Percentiles rank a stretch among this genome's conserved stretches.
phyloP scores from a whole-genome alignment of 164 flowering plant species.

The Berberis thunbergii region DNA sequence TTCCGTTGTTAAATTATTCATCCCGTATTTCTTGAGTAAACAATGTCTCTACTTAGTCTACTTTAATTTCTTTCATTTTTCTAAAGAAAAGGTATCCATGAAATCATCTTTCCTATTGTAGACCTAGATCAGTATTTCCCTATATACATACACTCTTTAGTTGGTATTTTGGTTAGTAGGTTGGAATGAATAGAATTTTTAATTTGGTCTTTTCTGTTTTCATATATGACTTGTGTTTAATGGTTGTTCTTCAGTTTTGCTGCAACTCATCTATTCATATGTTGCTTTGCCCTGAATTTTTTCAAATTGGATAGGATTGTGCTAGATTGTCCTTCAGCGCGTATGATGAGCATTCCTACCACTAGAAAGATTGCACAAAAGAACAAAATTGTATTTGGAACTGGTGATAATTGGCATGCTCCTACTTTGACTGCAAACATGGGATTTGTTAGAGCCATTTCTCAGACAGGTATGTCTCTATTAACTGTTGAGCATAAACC shows the following conservation, averaged over 20 bases:
- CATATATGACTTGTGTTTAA: not conserved
- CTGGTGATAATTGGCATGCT: slow-evolving; percentile 75
- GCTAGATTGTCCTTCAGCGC: slow-evolving; percentile 63
- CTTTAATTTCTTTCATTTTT: no score
- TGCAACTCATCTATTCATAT: not conserved
- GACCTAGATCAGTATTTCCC: no score
- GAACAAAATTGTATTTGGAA: slow-evolving; percentile 79
- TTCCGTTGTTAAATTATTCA: not conserved
- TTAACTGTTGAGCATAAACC: slow-evolving; percentile 71
- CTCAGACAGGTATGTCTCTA: slow-evolving; percentile 90
- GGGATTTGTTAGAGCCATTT: slow-evolving; percentile 84
- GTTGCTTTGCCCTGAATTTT: not conserved
- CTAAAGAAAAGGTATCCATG: no score
- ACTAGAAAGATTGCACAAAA: slow-evolving; percentile 83
- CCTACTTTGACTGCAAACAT: slow-evolving; percentile 86
- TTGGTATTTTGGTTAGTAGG: no score
- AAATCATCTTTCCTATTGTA: no score
- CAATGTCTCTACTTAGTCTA: no score
- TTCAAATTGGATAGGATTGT: slow-evolving; percentile 46
- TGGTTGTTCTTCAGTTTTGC: not conserved
- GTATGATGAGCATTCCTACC: slow-evolving; percentile 64
- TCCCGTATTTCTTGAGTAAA: not conserved
- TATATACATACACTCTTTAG: no score
- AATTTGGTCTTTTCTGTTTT: not conserved
- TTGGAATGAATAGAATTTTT: no score